Evolutionary conservation across 2,329 filamentous ascomycete genomes (phyloP), one percentile per base, ranked within the genome.

Genomic region (Rosellinia necatrix): DNA sequence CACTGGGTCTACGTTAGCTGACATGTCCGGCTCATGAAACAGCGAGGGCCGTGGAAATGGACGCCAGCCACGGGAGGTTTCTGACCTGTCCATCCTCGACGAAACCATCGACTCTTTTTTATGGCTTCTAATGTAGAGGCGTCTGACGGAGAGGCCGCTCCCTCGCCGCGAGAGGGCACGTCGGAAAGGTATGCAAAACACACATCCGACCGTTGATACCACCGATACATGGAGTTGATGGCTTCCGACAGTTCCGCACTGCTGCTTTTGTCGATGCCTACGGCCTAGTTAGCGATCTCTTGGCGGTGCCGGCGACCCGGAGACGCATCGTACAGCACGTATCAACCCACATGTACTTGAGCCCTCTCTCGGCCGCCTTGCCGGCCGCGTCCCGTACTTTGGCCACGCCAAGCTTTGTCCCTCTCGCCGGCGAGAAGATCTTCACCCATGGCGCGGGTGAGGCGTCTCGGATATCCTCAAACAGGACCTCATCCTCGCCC

Each of bases 41-140:
- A n/a, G n/a, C n/a, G n/a, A n/a, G n/a, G n/a, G n/a, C n/a, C n/a
- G n/a, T n/a, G n/a, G n/a, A n/a, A n/a, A n/a, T n/a, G n/a, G n/a
- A n/a, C n/a, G n/a, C n/a, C n/a, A n/a, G n/a, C 10, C 8, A 34
- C 22, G 17, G 19, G 10, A 22, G 7, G 4, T 17, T n/a, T 25
- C 53, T 49, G n/a, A 50, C 46, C 30, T 35, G 49, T 57, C 42
- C 49, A 57, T 43, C 54, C 49, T 30, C 49, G 42, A 34, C n/a
- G 25, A 32, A 58, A 49, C 54, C 49, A 49, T 21, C 54, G 43
- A 15, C 49, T 46, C 27, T 22, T 5, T n/a, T 43, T 5, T n/a
- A 58, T 53, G 29, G 42, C 2, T 17, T 4, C n/a, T n/a, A n/a
- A n/a, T n/a, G n/a, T n/a, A n/a, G n/a, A n/a, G n/a, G n/a, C 13